Evolutionary conservation across 2,329 filamentous ascomycete genomes (phyloP).

Genomic region (Alternaria dauci): DNA sequence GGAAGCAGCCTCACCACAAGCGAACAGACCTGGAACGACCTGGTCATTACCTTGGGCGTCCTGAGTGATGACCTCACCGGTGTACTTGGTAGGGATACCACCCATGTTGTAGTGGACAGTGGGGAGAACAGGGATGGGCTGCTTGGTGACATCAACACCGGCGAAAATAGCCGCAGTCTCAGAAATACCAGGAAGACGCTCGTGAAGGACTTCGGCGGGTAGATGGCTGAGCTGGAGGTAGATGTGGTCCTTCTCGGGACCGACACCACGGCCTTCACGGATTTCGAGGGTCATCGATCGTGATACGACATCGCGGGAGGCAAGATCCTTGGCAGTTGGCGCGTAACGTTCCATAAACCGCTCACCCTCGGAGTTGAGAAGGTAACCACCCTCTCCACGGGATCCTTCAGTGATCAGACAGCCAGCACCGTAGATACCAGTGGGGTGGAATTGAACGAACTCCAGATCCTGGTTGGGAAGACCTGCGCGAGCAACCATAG

Average conservation of each 20-base stretch:
- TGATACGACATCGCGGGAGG: constrained; percentile 93
- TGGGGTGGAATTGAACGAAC: constrained; percentile 99
- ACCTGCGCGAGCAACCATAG: constrained; percentile 97
- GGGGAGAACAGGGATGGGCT: constrained; percentile 94
- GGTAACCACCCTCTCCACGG: constrained; percentile 96
- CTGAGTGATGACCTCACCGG: constrained; percentile 90
- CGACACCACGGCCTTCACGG: constrained; percentile 95
- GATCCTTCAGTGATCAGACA: constrained; percentile 96
- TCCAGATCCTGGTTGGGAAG: constrained; percentile 99
- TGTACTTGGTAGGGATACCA: constrained; percentile 97
- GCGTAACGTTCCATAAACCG: constrained; percentile 99
- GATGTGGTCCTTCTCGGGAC: constrained; percentile 97
- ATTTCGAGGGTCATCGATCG: constrained; percentile 99
- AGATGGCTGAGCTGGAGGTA: constrained; percentile 97
- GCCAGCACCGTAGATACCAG: constrained; percentile 97
- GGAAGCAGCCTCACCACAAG: constrained; percentile 95
- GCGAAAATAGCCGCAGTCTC: constrained; percentile 98
- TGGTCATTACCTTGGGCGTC: constrained; percentile 88
- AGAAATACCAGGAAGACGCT: constrained; percentile 97
- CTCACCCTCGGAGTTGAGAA: constrained; percentile 97
- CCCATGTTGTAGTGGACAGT: constrained; percentile 99
- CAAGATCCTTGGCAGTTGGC: constrained; percentile 96
- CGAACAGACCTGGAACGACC: constrained; percentile 93
- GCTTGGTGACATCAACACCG: constrained; percentile 95
- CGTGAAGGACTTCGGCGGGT: constrained; percentile 88